Percentiles rank a stretch among this genome's conserved stretches.
These are phyloP conservation scores for Raffaelea albimanens DNA, from an alignment of 2,329 filamentous ascomycete species.

Conservation along the genomic window DNA sequence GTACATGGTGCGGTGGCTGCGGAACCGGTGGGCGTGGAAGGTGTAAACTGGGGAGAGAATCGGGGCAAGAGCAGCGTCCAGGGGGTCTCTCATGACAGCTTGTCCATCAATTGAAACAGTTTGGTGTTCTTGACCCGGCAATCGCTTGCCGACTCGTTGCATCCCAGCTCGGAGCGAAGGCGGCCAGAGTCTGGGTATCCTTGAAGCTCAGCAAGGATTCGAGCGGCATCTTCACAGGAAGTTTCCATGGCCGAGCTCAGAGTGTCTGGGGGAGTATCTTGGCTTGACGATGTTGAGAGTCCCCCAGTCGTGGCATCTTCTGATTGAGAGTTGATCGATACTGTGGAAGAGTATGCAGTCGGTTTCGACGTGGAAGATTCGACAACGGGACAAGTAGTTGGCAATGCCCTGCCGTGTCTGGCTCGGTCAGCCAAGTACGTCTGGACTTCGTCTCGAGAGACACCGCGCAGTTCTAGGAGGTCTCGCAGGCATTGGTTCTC, in stretches of 20 bases:
- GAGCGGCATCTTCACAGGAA: background rate
- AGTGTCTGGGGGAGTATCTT: too few species aligned
- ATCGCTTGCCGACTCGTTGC: background rate
- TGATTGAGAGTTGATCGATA: too few species aligned
- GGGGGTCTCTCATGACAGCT: background rate
- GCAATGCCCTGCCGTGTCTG: too few species aligned
- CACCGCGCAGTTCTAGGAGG: too few species aligned
- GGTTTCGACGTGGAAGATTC: too few species aligned
- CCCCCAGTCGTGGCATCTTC: too few species aligned
- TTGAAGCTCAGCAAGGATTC: background rate
- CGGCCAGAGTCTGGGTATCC: background rate
- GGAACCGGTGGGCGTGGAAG: slow-evolving; percentile 46
- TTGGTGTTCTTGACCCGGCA: background rate
- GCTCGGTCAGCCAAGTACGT: too few species aligned
- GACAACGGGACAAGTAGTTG: too few species aligned
- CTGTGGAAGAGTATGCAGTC: too few species aligned
- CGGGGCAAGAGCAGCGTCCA: background rate
- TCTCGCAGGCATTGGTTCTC: too few species aligned
- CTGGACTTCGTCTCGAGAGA: too few species aligned
- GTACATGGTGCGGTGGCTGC: slow-evolving; percentile 58
- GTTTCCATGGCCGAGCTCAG: background rate
- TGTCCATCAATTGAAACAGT: background rate
- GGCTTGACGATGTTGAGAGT: too few species aligned
- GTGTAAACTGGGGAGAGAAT: slow-evolving; percentile 11
- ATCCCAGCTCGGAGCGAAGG: background rate